A percentile compares a stretch with the other conserved stretches of the same genome.
Conservation (phyloP, 129 eudicot genomes). For the Heracleum sosnowskyi region DNA sequence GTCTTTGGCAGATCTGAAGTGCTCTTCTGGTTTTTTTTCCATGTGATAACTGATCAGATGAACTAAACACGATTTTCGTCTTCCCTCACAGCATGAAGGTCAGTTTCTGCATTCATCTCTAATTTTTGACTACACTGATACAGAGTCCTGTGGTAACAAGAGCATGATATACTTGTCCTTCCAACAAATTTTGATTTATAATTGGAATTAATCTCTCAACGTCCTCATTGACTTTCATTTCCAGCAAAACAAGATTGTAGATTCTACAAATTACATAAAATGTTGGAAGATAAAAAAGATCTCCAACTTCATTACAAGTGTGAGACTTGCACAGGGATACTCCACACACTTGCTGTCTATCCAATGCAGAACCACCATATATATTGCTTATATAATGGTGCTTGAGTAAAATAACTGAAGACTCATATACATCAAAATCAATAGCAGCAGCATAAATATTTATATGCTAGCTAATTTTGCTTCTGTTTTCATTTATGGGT, state of each 20-base stretch:
- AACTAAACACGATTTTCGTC: too few species aligned
- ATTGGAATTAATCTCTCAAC: background rate
- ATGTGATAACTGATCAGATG: too few species aligned
- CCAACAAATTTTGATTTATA: background rate
- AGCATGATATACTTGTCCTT: background rate
- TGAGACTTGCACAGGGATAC: background rate
- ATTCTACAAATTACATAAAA: slow-evolving; percentile 7
- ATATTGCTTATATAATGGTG: background rate
- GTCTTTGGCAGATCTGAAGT: background rate
- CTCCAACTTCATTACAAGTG: slow-evolving; percentile 13
- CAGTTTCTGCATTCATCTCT: too few species aligned
- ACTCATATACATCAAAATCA: slow-evolving; percentile 9
- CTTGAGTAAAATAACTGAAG: background rate
- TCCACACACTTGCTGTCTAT: background rate
- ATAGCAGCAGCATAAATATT: background rate
- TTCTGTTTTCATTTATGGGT: background rate
- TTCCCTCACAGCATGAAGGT: too few species aligned
- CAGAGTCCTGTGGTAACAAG: too few species aligned
- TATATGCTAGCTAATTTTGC: background rate
- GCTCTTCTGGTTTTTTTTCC: too few species aligned
- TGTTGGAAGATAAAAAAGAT: slow-evolving; percentile 13
- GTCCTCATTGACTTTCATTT: background rate
- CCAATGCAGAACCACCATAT: background rate
- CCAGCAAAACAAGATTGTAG: background rate
- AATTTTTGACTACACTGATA: too few species aligned